Evolutionary conservation across 1,139 yeast genomes (phyloP).

Genomic region (Yamadazyma siamensis): DNA sequence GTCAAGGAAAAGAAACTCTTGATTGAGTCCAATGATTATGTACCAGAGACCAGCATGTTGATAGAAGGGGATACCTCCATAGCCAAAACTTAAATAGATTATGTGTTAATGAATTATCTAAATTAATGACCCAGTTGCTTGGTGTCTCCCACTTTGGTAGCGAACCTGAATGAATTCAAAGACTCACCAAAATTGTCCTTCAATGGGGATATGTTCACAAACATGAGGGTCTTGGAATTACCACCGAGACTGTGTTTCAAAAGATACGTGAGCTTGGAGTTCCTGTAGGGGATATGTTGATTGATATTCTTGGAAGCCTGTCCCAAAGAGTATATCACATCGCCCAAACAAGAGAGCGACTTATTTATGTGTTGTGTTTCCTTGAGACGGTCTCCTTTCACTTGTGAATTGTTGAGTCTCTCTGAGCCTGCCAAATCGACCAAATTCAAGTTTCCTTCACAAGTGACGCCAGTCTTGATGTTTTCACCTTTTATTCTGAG

Average conservation of each 20-base stretch:
- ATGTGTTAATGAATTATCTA: too few relatives aligned
- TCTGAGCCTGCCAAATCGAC: conserved; percentile 91
- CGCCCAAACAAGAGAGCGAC: conserved; percentile 85
- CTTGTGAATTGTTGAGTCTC: conserved; percentile 72
- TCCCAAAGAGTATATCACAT: conserved; percentile 78
- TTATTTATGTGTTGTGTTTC: conserved; percentile 92
- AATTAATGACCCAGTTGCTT: conserved; percentile 15
- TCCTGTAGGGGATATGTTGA: conserved; percentile 52
- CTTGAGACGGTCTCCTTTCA: conserved; percentile 71
- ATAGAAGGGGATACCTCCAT: conserved; percentile 4
- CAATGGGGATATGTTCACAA: conserved; percentile 82
- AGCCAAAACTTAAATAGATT: conserved; percentile 1
- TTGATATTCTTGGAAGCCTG: conserved; percentile 18
- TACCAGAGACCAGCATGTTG: conserved; percentile 23
- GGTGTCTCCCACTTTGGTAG: conserved; percentile 72
- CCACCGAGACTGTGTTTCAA: conserved; percentile 85
- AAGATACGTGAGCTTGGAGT: conserved; percentile 70
- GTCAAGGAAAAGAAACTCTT: conserved; percentile 36
- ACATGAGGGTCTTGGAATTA: conserved; percentile 86
- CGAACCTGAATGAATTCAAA: conserved; percentile 81
- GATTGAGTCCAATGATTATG: conserved; percentile 31
- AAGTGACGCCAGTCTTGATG: conserved; percentile 41
- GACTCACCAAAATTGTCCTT: conserved; percentile 68
- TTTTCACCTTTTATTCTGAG: conserved; percentile 59
- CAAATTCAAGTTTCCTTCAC: conserved; percentile 66